Evolutionary conservation across 768 basidiomycete species (phyloP), one percentile per base, ranked within the genome.

Genomic region (Lactifluus volemus): DNA sequence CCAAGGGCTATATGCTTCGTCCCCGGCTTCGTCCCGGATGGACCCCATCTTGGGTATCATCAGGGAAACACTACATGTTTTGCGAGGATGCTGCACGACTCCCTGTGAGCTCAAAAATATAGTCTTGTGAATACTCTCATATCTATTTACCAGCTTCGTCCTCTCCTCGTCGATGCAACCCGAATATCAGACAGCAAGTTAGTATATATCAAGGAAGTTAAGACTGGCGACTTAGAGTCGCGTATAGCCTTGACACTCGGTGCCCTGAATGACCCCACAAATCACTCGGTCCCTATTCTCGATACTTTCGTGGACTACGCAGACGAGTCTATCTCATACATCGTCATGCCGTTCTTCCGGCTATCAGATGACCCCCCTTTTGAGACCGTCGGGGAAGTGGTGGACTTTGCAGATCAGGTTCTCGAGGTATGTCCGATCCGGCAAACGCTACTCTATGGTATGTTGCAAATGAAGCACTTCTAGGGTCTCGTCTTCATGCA

Each of bases 161-260:
- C 34, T 3, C 34, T 36, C 34, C 34, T 36, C 7, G 34, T 36
- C 10, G 34, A 36, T 36, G 34, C 34, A 36, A 36, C 34, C 34
- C 34, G 34, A 25, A 58, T 67, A 2, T 67, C 68, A 2, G 74
- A 76, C 29, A 67, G 62, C 0, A 60, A 41, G 5, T 45, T 65
- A 1, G 71, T 77, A 0, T 68, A 65, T 17, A 61, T 77, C n/a
- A 77, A 77, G 30, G 36, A 47, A 1, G 62, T 74, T 0, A 0
- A 19, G 5, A 58, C 59, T 0, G 56, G 42, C 1, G 58, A 65
- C n/a, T 41, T 25, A 6, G 70, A 72, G 48, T 41, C 54, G 4
- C 9, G 21, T 4, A 67, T 72, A 4, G 67, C 64, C 2, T 11
- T 45, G 15, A 59, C 49, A 25, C 25, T 25, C 25, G 2, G 25